These are phyloP conservation scores for Juncus effusus DNA, from an alignment of 176 grass and related monocot genomes.

Conservation along the genomic window DNA sequence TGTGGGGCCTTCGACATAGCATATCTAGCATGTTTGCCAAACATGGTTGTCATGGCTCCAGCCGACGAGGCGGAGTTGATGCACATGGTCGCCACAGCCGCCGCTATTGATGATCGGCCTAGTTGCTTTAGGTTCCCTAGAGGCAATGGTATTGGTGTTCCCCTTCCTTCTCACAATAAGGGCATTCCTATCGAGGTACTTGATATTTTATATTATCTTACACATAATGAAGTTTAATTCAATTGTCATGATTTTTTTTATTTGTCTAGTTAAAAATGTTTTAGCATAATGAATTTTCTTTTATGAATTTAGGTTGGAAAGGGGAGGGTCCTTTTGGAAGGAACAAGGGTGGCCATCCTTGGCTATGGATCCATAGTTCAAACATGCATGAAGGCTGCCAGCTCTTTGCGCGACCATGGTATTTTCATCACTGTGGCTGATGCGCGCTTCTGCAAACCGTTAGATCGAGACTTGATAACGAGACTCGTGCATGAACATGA, in stretches of 20 bases:
- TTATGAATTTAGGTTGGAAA: constrained; percentile 46
- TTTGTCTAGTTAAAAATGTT: background rate
- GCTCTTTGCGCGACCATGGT: constrained; percentile 54
- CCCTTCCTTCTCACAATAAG: constrained; percentile 47
- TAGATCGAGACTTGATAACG: constrained; percentile 53
- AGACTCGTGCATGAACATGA: constrained; percentile 71
- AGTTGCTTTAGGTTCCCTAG: constrained; percentile 86
- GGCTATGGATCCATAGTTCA: constrained; percentile 86
- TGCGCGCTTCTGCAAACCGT: constrained; percentile 88
- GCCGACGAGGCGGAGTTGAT: constrained; percentile 86
- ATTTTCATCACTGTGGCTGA: constrained; percentile 66
- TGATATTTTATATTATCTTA: background rate
- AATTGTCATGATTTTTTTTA: background rate
- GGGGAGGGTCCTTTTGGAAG: constrained; percentile 64
- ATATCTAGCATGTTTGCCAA: constrained; percentile 91
- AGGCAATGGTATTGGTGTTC: constrained; percentile 64
- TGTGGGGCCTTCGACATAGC: constrained; percentile 91
- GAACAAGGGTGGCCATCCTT: constrained; percentile 59
- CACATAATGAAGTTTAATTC: no score
- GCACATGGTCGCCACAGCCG: constrained; percentile 94
- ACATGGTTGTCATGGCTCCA: constrained; percentile 98
- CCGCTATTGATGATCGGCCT: constrained; percentile 74
- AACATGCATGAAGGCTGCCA: constrained; percentile 64
- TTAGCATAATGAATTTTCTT: background rate
- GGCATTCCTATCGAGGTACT: constrained; percentile 52